These are phyloP conservation scores for Scheffersomyces titani DNA, from an alignment of 1,139 yeast species.

Conservation along the genomic window DNA sequence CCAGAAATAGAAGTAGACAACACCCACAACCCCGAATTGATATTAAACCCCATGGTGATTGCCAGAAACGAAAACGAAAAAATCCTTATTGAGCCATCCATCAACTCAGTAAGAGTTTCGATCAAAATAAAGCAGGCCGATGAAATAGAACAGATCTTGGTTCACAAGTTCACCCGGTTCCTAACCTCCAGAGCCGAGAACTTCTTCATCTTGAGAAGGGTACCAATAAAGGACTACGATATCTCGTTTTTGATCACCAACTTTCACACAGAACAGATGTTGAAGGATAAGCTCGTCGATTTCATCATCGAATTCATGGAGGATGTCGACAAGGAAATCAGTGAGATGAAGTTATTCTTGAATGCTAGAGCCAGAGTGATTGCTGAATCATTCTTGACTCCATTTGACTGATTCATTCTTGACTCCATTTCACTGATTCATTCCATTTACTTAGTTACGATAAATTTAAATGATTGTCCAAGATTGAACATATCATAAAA, in stretches of 20 bases:
- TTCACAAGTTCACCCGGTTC: conserved; percentile 90
- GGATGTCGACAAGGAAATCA: conserved; percentile 97
- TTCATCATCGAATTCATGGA: conserved; percentile 98
- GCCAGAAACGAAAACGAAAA: conserved; percentile 93
- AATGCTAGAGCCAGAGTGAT: conserved; percentile 98
- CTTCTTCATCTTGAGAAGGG: conserved; percentile 87
- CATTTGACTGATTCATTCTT: conserved; percentile 87
- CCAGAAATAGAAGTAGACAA: conserved; percentile 89
- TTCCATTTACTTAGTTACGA: conserved; percentile 32
- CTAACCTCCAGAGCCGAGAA: conserved; percentile 95
- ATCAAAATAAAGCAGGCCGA: conserved; percentile 96
- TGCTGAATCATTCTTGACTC: conserved; percentile 89
- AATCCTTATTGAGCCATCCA: conserved; percentile 90
- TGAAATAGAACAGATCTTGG: conserved; percentile 92
- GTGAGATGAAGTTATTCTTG: conserved; percentile 95
- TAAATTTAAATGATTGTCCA: neutral
- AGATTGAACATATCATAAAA: neutral
- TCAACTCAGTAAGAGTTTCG: conserved; percentile 86
- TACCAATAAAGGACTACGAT: conserved; percentile 89
- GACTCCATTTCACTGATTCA: conserved; percentile 82
- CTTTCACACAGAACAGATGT: conserved; percentile 93
- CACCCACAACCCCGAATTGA: conserved; percentile 69
- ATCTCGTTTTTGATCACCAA: conserved; percentile 92
- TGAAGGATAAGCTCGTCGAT: conserved; percentile 92
- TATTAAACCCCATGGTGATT: conserved; percentile 85